These are phyloP conservation scores for Boletus sp. DNA, from an alignment of 768 basidiomycete genomes.

Conservation along the genomic window DNA sequence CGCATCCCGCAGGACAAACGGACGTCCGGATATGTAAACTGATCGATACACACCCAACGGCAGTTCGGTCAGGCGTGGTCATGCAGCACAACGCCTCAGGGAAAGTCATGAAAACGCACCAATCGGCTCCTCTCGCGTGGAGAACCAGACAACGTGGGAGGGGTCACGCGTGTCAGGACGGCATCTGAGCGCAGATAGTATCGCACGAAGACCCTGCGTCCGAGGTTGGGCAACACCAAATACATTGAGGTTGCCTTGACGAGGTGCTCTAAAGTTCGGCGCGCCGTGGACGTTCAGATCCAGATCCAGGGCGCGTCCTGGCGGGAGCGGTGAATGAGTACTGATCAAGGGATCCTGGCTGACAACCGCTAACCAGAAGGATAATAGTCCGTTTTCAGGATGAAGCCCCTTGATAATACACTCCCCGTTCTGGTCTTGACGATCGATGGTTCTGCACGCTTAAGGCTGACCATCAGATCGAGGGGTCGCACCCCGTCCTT, in stretches of 20 bases:
- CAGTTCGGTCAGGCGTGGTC: not conserved
- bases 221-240: slow-evolving; percentile 96
- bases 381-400: slow-evolving; percentile 91
- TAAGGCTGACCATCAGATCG: slow-evolving; percentile 61
- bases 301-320: slow-evolving; percentile 85
- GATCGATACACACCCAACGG: slow-evolving; percentile 8
- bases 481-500: slow-evolving; percentile 33
- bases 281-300: slow-evolving; percentile 92
- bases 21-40: slow-evolving; percentile 86
- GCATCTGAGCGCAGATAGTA: slow-evolving; percentile 79
- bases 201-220: slow-evolving; percentile 84
- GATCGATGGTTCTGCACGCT: slow-evolving; percentile 65
- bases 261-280: slow-evolving; percentile 89
- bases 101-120: slow-evolving; percentile 44
- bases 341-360: not conserved
- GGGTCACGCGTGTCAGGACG: slow-evolving; percentile 60
- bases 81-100: not conserved
- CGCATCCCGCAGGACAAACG: slow-evolving; percentile 89
- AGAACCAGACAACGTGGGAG: slow-evolving; percentile 90
- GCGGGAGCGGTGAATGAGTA: slow-evolving; percentile 1
- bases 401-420: slow-evolving; percentile 84
- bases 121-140: slow-evolving; percentile 93
- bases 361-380: slow-evolving; percentile 55
- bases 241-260: slow-evolving; percentile 78
- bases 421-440: slow-evolving; percentile 83